Base-by-base conservation (phyloP, 441 rosid genomes). In the Adansonia rubrostipa region DNA sequence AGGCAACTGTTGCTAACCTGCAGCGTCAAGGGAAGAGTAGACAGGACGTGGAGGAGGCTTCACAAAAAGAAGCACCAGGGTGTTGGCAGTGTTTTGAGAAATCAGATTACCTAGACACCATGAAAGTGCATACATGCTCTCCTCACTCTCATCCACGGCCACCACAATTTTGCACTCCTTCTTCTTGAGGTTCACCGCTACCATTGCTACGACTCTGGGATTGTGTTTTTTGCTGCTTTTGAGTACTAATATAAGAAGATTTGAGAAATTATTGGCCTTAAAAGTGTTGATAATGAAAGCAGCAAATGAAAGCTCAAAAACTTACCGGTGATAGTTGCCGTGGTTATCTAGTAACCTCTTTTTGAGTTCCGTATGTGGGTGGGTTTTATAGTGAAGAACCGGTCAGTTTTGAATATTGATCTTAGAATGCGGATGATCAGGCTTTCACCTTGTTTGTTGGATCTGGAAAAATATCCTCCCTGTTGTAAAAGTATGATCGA, bases 121-220 rank as follows among this genome's bases (percentile, higher is more conserved):
- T n/a, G 94, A 87, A 17, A 94, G 97, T 48, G 98, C 98, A 68
- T 84, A 76, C 97, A 92, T 94, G 86, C 98, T 94, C 85, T 90
- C 98, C 75, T 87, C 86, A 22, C 97, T 92, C 86, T 94, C 97
- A 60, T 94, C 97, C 48, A 94, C 92, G 15, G 97, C 97, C 71
- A 93, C 95, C 76, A 89, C 91, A n/a, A 93, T 82, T 77, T 85
- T 93, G 64, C 82, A 78, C 33, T 75, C 85, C 67, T 64, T 84
- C 66, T 64, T 84, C 79, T 68, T 82, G 75, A 69, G 85, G 70
- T 82, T 83, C 69, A 22, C 24, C 42, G 75, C 83, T 80, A 76
- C 87, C 87, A 79, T 80, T 54, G 6, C 64, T 19, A 2, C 10
- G 15, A 66, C 5, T 22, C 22, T 28, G 44, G 44, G 53, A n/a